phyloP scores from a whole-genome alignment of 2,329 filamentous ascomycete species.

The Aurifilum marmelostoma region DNA sequence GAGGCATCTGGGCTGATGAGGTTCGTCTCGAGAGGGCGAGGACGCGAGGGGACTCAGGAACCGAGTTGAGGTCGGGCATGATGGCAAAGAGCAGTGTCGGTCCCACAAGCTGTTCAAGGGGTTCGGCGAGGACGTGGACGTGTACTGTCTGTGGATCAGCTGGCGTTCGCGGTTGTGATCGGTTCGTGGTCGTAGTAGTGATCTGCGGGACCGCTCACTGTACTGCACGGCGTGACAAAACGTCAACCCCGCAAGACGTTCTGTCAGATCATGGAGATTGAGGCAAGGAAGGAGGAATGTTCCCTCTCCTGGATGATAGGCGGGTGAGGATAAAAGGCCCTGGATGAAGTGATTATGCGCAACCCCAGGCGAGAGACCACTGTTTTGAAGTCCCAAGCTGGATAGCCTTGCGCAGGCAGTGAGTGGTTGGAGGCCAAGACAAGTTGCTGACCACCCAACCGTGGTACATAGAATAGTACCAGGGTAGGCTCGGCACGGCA shows the following conservation, averaged over 20 bases:
- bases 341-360: slow-evolving; percentile 3
- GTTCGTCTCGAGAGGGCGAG: slow-evolving; percentile 48
- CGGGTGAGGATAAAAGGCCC: not conserved
- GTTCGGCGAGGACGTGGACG: slow-evolving; percentile 12
- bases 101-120: not conserved
- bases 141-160: slow-evolving; percentile 2
- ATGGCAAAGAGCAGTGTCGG: slow-evolving; percentile 15
- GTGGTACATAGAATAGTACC: not conserved
- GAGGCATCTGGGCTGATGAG: slow-evolving; percentile 49
- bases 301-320: not conserved
- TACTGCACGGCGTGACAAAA: not conserved
- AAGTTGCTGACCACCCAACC: not conserved
- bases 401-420: not conserved
- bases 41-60: slow-evolving; percentile 54
- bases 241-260: not conserved
- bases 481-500: not conserved
- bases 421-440: slow-evolving; percentile 1
- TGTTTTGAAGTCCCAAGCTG: not conserved
- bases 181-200: slow-evolving; percentile 8
- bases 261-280: slow-evolving; percentile 1
- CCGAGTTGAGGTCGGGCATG: slow-evolving; percentile 62
- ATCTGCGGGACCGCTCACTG: not conserved
- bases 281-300: not conserved
- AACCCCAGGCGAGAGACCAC: not conserved
- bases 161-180: slow-evolving; percentile 5